Percentiles rank a stretch among this genome's conserved stretches.
These are phyloP conservation scores for Symbiodinium pilosum DNA, from an alignment of 73 alveolate genomes.

Conservation along the genomic window DNA sequence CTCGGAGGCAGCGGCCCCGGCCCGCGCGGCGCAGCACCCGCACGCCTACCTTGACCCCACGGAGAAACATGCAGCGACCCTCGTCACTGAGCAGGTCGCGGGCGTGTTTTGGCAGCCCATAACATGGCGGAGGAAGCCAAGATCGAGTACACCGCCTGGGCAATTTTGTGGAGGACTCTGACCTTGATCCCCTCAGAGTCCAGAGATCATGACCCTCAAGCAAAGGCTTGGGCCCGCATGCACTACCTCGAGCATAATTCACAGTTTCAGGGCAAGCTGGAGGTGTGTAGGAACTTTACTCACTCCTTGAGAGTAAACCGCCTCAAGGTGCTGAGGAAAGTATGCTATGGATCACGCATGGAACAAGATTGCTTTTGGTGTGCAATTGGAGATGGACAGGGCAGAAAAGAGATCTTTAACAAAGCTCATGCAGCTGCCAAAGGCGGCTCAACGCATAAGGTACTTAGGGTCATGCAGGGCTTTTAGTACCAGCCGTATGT, in stretches of 20 bases:
- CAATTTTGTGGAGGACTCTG: conserved; percentile 1
- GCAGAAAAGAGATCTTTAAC: background rate
- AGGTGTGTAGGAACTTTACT: background rate
- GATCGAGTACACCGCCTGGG: background rate
- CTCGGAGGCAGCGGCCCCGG: too few species aligned
- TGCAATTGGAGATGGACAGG: background rate
- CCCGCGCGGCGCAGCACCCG: too few species aligned
- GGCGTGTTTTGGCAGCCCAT: background rate
- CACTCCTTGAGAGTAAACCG: background rate
- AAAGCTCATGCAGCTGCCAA: background rate
- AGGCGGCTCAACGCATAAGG: too few species aligned
- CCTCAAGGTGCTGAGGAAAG: background rate
- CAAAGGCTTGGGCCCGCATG: background rate
- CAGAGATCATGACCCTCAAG: background rate
- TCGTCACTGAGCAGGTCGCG: too few species aligned
- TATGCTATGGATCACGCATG: background rate
- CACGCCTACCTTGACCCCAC: too few species aligned
- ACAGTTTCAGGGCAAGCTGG: background rate
- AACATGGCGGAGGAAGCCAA: background rate
- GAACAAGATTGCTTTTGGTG: background rate
- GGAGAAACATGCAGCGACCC: too few species aligned
- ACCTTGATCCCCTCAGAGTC: background rate
- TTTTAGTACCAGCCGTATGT: too few species aligned
- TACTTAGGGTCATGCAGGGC: too few species aligned
- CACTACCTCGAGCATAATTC: background rate